Evolutionary conservation across 164 flowering plant species (phyloP), one percentile per base, ranked within the genome.

Genomic region (Brasenia schreberi): DNA sequence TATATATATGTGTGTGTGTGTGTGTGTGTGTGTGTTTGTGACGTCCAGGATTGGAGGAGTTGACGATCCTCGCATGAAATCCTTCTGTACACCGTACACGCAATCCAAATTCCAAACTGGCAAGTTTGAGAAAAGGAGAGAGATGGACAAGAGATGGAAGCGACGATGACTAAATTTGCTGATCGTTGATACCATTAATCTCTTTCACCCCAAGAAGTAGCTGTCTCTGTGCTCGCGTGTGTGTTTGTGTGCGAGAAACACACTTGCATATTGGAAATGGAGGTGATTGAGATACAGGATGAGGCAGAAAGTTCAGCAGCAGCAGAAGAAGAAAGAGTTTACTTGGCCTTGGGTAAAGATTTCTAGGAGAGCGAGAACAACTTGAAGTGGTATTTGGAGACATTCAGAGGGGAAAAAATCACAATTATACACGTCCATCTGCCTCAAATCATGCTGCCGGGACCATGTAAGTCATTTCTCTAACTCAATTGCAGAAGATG

Each of bases 391-490:
- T 85, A 84, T 1, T 39, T 81, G 33, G 73, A 70, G 65, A 77
- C 82, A 43, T 82, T 76, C 0, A 69, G 79, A 19, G 86, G 85
- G 56, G 80, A 68, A 70, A 78, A 66, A 61, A 68, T 89, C 43
- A 78, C 82, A 72, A 23, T 89, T 39, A 65, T 85, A 74, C 92
- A 86, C 71, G 88, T 86, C 68, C 88, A 86, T 67, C 79, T 68
- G 66, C 96, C 86, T 9, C 76, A 84, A 0, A 77, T 73, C 39
- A 64, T 44, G 79, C 79, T 85, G 43, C 87, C 88, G 6, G 6
- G 78, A 33, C 39, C 39, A 3, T 33, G 39, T 33, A 33, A 33
- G 4, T 33, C 39, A 33, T 33, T 33, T 33, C 39, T 33, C 39
- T 33, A 33, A 33, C 39, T 33, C 39, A 33, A 33, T 33, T 33